These are phyloP conservation scores for Bertia moriformis DNA, from an alignment of 2,329 filamentous ascomycete species.

Conservation along the genomic window DNA sequence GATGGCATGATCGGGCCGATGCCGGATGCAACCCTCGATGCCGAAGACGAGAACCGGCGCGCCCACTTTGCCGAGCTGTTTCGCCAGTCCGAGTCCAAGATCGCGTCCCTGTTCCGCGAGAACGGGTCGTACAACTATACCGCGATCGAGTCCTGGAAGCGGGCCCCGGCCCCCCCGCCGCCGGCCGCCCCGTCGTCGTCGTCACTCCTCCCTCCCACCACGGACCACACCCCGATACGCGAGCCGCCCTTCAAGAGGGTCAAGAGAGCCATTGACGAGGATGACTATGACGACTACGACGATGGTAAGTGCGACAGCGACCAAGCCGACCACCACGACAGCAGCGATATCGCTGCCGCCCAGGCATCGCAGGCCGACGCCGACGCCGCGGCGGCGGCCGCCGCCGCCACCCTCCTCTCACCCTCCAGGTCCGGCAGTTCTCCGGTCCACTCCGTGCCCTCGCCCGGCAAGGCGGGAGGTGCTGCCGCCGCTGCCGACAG, in stretches of 20 bases:
- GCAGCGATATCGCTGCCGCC: slow-evolving; percentile 34
- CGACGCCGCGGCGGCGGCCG: slow-evolving; percentile 35
- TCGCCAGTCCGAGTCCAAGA: slow-evolving; percentile 61
- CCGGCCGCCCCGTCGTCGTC: slow-evolving; percentile 19
- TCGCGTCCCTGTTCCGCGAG: slow-evolving; percentile 59
- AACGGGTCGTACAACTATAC: slow-evolving; percentile 35
- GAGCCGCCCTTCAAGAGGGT: slow-evolving; percentile 59
- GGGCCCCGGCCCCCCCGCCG: slow-evolving; percentile 23
- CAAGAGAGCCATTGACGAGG: slow-evolving; percentile 66
- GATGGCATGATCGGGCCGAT: slow-evolving; percentile 33
- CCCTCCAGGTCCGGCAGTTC: slow-evolving; percentile 58
- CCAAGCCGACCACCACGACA: slow-evolving; percentile 33
- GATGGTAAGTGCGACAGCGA: slow-evolving; percentile 60
- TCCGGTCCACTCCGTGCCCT: slow-evolving; percentile 46
- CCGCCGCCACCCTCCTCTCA: slow-evolving; percentile 46
- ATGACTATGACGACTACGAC: slow-evolving; percentile 76
- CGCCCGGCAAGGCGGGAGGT: slow-evolving; percentile 39
- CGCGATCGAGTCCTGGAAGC: slow-evolving; percentile 36
- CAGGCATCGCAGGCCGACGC: slow-evolving; percentile 21
- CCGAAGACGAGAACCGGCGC: slow-evolving; percentile 58
- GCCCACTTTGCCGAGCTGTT: slow-evolving; percentile 66
- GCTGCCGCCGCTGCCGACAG: slow-evolving; percentile 34
- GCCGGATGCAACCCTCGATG: slow-evolving; percentile 46
- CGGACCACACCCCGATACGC: slow-evolving; percentile 40
- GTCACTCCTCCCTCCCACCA: slow-evolving; percentile 34